phyloP scores from a whole-genome alignment of 164 flowering plant species.

The Macadamia integrifolia region DNA sequence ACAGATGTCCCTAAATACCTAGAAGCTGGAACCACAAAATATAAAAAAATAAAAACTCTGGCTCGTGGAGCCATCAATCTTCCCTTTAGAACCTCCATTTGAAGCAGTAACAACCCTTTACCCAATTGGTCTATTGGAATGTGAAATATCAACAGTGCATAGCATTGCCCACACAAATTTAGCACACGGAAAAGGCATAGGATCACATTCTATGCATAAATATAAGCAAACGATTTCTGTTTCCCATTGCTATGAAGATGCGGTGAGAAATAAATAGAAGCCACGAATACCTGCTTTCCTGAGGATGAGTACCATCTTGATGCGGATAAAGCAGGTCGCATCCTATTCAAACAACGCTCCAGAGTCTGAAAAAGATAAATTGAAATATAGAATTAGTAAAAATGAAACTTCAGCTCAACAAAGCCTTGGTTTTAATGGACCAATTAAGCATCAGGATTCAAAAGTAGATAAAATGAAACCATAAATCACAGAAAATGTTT shows the following conservation, averaged over 20 bases:
- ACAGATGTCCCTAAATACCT: too few species aligned
- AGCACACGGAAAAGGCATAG: not conserved
- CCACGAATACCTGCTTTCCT: slow-evolving; percentile 14
- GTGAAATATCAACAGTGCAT: not conserved
- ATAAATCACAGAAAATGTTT: not conserved
- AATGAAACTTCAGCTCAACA: not conserved
- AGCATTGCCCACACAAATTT: not conserved
- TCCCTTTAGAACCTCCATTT: not conserved
- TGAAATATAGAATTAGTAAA: not conserved
- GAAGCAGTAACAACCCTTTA: not conserved
- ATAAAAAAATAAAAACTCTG: not conserved
- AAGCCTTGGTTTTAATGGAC: too few species aligned
- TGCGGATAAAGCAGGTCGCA: not conserved
- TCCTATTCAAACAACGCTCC: slow-evolving; percentile 10
- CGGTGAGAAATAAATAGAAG: not conserved
- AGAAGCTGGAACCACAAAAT: too few species aligned
- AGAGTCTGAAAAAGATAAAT: not conserved
- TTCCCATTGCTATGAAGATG: not conserved
- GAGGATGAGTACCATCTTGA: slow-evolving; percentile 12
- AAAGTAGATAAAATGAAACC: not conserved
- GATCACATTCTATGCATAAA: not conserved
- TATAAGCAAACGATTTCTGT: not conserved
- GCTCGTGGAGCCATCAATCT: not conserved
- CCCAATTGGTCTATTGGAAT: not conserved
- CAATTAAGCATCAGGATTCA: not conserved